phyloP scores from a whole-genome alignment of 2,329 filamentous ascomycete species.

The Fusarium coicis region DNA sequence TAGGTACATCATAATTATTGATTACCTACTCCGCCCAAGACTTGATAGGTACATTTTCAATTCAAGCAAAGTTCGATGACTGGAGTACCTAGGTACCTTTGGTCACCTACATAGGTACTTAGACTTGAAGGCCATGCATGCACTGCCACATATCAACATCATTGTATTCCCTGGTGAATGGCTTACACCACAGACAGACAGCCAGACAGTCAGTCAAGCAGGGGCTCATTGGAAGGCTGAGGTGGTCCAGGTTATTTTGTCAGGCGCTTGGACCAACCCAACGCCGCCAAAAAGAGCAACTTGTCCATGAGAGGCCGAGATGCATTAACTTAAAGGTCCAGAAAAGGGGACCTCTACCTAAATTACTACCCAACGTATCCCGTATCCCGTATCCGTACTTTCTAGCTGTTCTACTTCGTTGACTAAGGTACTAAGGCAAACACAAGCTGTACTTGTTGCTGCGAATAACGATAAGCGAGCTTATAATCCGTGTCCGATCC shows the following conservation, averaged over 20 bases:
- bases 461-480: conserved; percentile 9
- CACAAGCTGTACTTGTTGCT: conserved; percentile 14
- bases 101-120: background rate
- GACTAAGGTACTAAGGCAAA: conserved; percentile 10
- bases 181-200: background rate
- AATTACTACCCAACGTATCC: conserved; percentile 15
- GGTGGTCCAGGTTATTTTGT: conserved; percentile 42
- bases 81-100: background rate
- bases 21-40: background rate
- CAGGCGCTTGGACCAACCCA: conserved; percentile 45
- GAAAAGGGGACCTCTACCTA: conserved; percentile 47
- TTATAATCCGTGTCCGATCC: background rate
- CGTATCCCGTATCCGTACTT: conserved; percentile 5
- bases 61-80: background rate
- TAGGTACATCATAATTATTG: background rate
- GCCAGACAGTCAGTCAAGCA: background rate
- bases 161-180: background rate
- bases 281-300: conserved; percentile 42
- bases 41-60: background rate
- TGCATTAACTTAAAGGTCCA: conserved; percentile 40
- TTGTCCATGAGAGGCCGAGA: conserved; percentile 42
- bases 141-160: background rate
- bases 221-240: background rate
- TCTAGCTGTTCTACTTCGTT: conserved; percentile 13
- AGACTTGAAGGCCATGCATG: background rate